These are phyloP conservation scores for Xylaria scruposa DNA, from an alignment of 495 filamentous ascomycete species.

Conservation along the genomic window DNA sequence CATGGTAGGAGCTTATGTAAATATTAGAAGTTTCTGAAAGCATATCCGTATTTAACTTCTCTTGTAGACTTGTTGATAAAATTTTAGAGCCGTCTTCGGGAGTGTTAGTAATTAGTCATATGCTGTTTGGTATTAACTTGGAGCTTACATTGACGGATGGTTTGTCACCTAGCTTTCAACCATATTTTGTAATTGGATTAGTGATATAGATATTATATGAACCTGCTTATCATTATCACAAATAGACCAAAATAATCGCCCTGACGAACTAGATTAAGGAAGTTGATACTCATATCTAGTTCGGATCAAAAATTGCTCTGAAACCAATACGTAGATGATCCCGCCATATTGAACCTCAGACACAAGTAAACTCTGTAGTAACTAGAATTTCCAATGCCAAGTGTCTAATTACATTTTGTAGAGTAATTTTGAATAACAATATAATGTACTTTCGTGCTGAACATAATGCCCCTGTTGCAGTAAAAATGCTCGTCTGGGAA, in stretches of 20 bases:
- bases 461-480: neutral
- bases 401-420: neutral
- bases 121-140: neutral
- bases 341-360: neutral
- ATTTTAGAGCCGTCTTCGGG: neutral
- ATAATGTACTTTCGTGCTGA: neutral
- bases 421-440: neutral
- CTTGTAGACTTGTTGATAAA: neutral
- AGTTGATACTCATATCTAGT: neutral
- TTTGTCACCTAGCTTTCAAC: neutral
- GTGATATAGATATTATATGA: neutral
- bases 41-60: neutral
- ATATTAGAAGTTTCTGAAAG: neutral
- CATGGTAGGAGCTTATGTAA: neutral
- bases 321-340: neutral
- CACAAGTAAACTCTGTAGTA: neutral
- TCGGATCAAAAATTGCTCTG: no score
- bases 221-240: neutral
- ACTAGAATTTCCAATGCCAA: neutral
- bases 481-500: neutral
- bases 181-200: neutral
- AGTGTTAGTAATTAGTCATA: neutral
- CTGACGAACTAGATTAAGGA: neutral
- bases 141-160: neutral
- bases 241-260: neutral